phyloP scores from a whole-genome alignment of 805 yeast genomes.

The Lachancea dasiensis region DNA sequence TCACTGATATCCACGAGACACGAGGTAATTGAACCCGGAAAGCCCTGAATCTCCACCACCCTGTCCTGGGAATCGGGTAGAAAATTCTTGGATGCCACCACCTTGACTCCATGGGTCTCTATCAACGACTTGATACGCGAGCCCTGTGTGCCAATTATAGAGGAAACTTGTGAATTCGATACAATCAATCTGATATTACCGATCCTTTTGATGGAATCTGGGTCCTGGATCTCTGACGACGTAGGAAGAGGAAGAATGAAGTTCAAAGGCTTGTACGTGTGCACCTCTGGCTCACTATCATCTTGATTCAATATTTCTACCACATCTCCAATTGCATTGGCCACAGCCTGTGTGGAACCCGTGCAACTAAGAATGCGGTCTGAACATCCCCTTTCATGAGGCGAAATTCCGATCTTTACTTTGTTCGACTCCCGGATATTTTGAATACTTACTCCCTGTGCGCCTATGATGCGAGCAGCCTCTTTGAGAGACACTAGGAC shows the following conservation, averaged over 20 bases:
- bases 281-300: conserved; percentile 46
- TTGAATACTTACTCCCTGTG: conserved; percentile 73
- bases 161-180: conserved; percentile 83
- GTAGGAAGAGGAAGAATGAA: conserved; percentile 31
- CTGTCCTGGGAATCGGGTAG: conserved; percentile 79
- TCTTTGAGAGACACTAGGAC: conserved; percentile 76
- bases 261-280: conserved; percentile 38
- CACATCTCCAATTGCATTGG: conserved; percentile 64
- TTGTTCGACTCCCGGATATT: conserved; percentile 65
- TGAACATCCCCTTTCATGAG: conserved; percentile 69
- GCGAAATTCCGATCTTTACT: conserved; percentile 83
- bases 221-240: conserved; percentile 24
- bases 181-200: conserved; percentile 57
- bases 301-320: conserved; percentile 41
- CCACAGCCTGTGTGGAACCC: conserved; percentile 63
- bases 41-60: conserved; percentile 81
- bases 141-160: conserved; percentile 82
- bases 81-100: conserved; percentile 83
- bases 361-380: conserved; percentile 78
- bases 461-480: conserved; percentile 87
- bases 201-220: conserved; percentile 21
- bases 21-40: conserved; percentile 53
- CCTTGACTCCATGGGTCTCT: conserved; percentile 58
- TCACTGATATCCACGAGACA: conserved; percentile 53
- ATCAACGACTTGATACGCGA: conserved; percentile 64